Percentiles rank a stretch among this genome's conserved stretches.
Evolutionary conservation across 2,329 filamentous ascomycete species (phyloP).

Genomic region (Colletotrichum abscissum): DNA sequence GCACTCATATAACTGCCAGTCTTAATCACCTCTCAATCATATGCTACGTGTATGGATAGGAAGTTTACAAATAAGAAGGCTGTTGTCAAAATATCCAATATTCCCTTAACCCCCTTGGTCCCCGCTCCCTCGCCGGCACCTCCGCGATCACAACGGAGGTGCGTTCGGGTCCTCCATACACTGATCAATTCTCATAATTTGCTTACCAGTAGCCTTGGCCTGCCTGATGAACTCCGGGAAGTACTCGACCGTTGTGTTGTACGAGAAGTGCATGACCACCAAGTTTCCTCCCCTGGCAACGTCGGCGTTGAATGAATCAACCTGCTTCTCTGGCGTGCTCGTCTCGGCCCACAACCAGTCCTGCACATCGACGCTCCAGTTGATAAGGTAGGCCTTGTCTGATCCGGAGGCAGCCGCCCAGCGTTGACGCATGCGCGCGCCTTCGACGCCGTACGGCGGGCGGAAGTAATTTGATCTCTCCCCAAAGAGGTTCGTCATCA

Average conservation of each 20-base stretch:
- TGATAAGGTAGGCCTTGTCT: conserved; percentile 68
- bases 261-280: conserved; percentile 77
- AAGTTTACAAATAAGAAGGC: neutral
- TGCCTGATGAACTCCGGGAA: conserved; percentile 73
- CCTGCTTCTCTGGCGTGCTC: conserved; percentile 72
- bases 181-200: conserved; percentile 56
- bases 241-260: conserved; percentile 72
- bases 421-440: conserved; percentile 73
- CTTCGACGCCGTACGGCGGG: conserved; percentile 76
- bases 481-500: conserved; percentile 54
- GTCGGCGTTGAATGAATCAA: conserved; percentile 73
- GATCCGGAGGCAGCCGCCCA: conserved; percentile 64
- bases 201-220: conserved; percentile 72
- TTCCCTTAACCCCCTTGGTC: neutral
- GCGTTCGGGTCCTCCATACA: conserved; percentile 64
- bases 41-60: too few relatives aligned
- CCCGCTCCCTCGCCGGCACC: neutral
- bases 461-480: conserved; percentile 68
- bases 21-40: too few relatives aligned
- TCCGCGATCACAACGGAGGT: conserved; percentile 49
- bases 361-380: conserved; percentile 78
- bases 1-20: too few relatives aligned
- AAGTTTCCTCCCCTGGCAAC: conserved; percentile 71
- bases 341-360: conserved; percentile 76
- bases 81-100: neutral